These are phyloP conservation scores for Botrytis galanthina DNA, from an alignment of 2,329 filamentous ascomycete species.

Conservation along the genomic window DNA sequence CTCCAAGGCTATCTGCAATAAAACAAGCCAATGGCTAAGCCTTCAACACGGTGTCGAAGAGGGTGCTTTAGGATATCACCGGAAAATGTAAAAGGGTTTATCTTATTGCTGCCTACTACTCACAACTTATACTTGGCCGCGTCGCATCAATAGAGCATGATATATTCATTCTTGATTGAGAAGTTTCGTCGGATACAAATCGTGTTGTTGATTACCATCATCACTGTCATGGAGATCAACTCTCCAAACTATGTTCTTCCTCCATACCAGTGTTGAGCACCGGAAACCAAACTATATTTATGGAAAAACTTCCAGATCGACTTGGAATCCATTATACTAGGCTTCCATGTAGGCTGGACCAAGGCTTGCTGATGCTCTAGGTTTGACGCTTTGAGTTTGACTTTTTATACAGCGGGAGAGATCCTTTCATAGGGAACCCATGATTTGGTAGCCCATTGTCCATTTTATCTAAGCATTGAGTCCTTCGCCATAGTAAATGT, in stretches of 20 bases:
- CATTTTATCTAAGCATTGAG: neutral
- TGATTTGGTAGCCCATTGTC: neutral
- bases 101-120: neutral
- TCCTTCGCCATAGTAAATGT: neutral
- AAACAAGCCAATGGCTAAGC: neutral
- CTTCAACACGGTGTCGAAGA: neutral
- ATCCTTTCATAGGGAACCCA: neutral
- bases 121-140: neutral
- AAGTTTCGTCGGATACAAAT: fast-evolving
- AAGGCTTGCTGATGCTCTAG: too few relatives aligned
- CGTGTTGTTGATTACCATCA: too few relatives aligned
- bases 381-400: too few relatives aligned
- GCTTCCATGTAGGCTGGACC: too few relatives aligned
- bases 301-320: too few relatives aligned
- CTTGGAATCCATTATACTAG: too few relatives aligned
- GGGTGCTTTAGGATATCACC: too few relatives aligned
- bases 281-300: too few relatives aligned
- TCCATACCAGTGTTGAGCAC: neutral
- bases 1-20: neutral
- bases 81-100: too few relatives aligned
- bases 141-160: fast-evolving
- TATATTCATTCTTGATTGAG: fast-evolving
- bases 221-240: neutral
- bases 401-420: too few relatives aligned
- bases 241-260: fast-evolving